phyloP scores from a whole-genome alignment of 495 filamentous ascomycete genomes.

The Trichoderma orchidacearum region DNA sequence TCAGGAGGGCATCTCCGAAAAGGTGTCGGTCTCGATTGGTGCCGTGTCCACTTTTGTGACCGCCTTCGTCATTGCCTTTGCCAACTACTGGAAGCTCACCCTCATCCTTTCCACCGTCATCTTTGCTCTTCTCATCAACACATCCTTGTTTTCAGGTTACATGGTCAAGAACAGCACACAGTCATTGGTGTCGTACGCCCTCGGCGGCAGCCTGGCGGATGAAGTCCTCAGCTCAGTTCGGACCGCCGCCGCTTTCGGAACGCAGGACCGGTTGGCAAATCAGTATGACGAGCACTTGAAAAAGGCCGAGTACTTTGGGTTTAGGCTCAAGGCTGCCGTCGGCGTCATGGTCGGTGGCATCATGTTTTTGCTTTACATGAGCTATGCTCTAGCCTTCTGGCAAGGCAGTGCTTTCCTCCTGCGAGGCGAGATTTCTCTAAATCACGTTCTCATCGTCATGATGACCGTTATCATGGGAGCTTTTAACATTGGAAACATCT shows the following conservation, averaged over 20 bases:
- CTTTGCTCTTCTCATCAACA: slow-evolving; percentile 40
- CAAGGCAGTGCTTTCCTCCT: slow-evolving; percentile 59
- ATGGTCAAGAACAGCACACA: slow-evolving; percentile 56
- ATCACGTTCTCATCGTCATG: slow-evolving; percentile 50
- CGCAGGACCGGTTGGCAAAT: slow-evolving; percentile 63
- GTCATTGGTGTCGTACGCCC: slow-evolving; percentile 50
- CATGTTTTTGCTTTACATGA: slow-evolving; percentile 60
- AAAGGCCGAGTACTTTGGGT: slow-evolving; percentile 51
- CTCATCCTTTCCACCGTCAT: slow-evolving; percentile 56
- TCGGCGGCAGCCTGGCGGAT: slow-evolving; percentile 64
- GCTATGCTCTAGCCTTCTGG: slow-evolving; percentile 75
- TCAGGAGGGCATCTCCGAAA: slow-evolving; percentile 65
- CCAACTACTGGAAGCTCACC: slow-evolving; percentile 58
- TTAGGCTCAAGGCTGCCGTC: slow-evolving; percentile 49
- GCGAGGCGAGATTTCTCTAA: slow-evolving; percentile 31
- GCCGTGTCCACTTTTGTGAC: slow-evolving; percentile 58
- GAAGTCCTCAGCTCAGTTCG: slow-evolving; percentile 71
- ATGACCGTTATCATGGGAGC: slow-evolving; percentile 67
- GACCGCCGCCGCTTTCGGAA: slow-evolving; percentile 67
- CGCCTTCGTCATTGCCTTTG: slow-evolving; percentile 60
- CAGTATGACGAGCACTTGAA: slow-evolving; percentile 55
- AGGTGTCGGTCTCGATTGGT: slow-evolving; percentile 51
- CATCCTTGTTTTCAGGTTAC: slow-evolving; percentile 48
- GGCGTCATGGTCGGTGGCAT: slow-evolving; percentile 56
- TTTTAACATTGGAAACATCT: slow-evolving; percentile 64